phyloP scores from a whole-genome alignment of 352 stramenopile genomes.

The Phytophthora sansomeana region DNA sequence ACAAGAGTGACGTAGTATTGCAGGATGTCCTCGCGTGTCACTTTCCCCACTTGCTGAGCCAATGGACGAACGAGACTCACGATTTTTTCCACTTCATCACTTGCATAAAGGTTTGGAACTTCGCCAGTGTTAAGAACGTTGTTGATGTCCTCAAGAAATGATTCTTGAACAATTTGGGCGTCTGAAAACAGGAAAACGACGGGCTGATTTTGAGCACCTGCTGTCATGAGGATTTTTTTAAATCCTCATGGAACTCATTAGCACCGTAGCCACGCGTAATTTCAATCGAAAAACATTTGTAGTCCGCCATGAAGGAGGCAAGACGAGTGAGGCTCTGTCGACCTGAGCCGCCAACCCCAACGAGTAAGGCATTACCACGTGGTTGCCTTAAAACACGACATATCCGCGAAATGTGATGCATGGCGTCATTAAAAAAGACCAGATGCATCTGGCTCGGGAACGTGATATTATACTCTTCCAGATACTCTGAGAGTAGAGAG shows the following conservation, averaged over 20 bases:
- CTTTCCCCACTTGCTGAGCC: constrained; percentile 78
- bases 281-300: constrained; percentile 93
- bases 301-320: constrained; percentile 93
- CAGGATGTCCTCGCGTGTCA: constrained; percentile 86
- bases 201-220: constrained; percentile 86
- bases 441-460: constrained; percentile 94
- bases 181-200: constrained; percentile 95
- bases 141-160: constrained; percentile 96
- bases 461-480: constrained; percentile 96
- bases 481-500: constrained; percentile 86
- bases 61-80: constrained; percentile 84
- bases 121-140: constrained; percentile 95
- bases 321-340: constrained; percentile 92
- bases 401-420: constrained; percentile 95
- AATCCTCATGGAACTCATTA: constrained; percentile 93
- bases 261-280: constrained; percentile 93
- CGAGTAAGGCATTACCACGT: constrained; percentile 91
- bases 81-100: constrained; percentile 93
- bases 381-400: constrained; percentile 93
- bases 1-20: constrained; percentile 93
- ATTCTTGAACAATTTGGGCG: constrained; percentile 94
- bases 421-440: constrained; percentile 96
- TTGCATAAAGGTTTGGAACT: constrained; percentile 93
- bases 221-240: constrained; percentile 93
- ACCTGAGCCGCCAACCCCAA: constrained; percentile 92